These are phyloP conservation scores for Sclerotinia nivalis DNA, from an alignment of 2,329 filamentous ascomycete genomes.

Conservation along the genomic window DNA sequence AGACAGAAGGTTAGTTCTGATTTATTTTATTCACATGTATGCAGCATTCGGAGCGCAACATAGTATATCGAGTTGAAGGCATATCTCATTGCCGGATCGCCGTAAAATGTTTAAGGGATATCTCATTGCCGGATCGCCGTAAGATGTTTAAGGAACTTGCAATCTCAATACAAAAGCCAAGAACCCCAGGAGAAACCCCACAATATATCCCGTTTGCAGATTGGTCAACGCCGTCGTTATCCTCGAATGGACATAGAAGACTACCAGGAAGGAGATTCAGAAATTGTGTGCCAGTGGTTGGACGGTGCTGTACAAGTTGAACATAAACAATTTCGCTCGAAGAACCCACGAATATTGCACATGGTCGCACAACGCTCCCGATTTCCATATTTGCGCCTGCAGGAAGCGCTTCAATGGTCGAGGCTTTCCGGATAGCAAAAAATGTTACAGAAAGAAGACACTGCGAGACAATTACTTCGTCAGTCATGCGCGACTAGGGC, in stretches of 20 bases:
- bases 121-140: neutral
- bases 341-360: slow-evolving; percentile 4
- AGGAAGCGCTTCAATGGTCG: neutral
- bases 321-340: neutral
- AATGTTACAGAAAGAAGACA: neutral
- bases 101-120: neutral
- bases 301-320: neutral
- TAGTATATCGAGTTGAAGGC: neutral
- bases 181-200: neutral
- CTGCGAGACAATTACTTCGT: neutral
- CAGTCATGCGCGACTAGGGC: neutral
- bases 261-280: neutral
- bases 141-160: neutral
- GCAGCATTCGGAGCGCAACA: neutral
- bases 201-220: neutral
- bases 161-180: neutral
- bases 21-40: slow-evolving; percentile 24
- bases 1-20: slow-evolving; percentile 45
- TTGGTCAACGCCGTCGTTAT: neutral
- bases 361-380: neutral
- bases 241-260: neutral
- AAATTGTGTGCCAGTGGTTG: neutral
- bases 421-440: slow-evolving; percentile 1
- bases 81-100: neutral
- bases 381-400: slow-evolving; percentile 17